Evolutionary conservation across 768 basidiomycete species (phyloP).

Genomic region (Boletus huronensis): DNA sequence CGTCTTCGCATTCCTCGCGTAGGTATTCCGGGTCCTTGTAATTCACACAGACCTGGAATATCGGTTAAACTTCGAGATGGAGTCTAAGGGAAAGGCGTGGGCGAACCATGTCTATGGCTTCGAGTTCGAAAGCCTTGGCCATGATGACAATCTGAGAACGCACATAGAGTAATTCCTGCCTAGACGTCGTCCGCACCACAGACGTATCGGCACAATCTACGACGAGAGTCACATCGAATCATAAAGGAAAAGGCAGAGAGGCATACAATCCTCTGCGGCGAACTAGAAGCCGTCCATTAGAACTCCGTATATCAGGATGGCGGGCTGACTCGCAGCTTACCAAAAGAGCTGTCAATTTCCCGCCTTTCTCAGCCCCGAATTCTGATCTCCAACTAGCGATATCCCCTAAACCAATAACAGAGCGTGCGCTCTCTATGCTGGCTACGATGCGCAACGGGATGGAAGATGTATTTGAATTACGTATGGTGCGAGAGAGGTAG

Average conservation of each 20-base stretch:
- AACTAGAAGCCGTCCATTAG: constrained; percentile 50
- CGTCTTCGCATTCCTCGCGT: constrained; percentile 74
- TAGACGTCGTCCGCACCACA: constrained; percentile 70
- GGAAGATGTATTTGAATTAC: constrained; percentile 21
- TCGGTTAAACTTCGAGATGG: constrained; percentile 1
- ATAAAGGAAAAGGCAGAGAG: background rate
- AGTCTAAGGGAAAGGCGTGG: background rate
- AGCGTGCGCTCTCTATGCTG: constrained; percentile 82
- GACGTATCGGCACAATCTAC: constrained; percentile 87
- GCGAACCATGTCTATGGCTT: constrained; percentile 86
- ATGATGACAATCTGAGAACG: constrained; percentile 78
- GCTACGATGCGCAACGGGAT: constrained; percentile 62
- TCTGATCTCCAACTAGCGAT: constrained; percentile 70
- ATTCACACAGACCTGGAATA: constrained; percentile 74
- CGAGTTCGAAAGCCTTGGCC: constrained; percentile 79
- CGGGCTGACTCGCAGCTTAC: constrained; percentile 24
- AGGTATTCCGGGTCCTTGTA: constrained; percentile 72
- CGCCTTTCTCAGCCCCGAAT: constrained; percentile 43
- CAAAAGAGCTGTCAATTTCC: constrained; percentile 59
- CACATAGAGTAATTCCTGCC: constrained; percentile 76
- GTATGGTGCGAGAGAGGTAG: constrained; percentile 46
- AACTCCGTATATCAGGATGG: background rate
- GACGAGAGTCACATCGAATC: background rate
- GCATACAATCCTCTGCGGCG: constrained; percentile 89
- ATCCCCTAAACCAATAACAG: constrained; percentile 58